Percentiles rank a stretch among this genome's conserved stretches.
Conservation (phyloP, 495 filamentous ascomycete genomes). For the Aspergillus conjunctus region DNA sequence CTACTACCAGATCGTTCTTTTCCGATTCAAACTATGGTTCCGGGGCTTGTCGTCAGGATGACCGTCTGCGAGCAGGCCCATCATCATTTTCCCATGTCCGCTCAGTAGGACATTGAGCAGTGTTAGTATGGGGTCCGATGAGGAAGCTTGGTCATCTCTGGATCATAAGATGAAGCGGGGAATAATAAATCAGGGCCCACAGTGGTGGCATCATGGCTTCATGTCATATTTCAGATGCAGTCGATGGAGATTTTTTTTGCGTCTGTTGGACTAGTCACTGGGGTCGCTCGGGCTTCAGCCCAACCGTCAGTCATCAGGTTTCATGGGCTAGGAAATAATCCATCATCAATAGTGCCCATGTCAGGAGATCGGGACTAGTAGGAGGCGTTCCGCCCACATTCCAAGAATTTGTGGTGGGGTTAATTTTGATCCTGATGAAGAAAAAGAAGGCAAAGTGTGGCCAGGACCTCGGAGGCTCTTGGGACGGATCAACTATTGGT, state of each 20-base stretch:
- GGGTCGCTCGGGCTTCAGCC: background rate
- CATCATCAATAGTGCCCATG: background rate
- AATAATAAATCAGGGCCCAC: conserved; percentile 1
- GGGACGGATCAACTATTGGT: conserved; percentile 13
- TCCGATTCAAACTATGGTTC: background rate
- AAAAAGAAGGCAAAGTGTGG: conserved; percentile 4
- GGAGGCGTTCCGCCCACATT: background rate
- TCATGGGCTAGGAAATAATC: background rate
- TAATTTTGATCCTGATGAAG: conserved; percentile 10
- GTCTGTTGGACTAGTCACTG: background rate
- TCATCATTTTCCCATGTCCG: background rate
- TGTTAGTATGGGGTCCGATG: background rate
- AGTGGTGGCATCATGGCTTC: conserved; percentile 6
- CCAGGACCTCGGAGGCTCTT: conserved; percentile 9
- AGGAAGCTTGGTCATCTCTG: background rate
- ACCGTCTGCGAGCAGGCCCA: background rate
- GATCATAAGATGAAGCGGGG: conserved; percentile 13
- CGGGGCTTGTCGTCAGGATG: background rate
- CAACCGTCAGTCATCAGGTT: background rate
- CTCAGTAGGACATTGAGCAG: background rate
- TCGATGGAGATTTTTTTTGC: background rate
- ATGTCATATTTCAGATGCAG: background rate
- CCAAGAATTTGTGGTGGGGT: conserved; percentile 15
- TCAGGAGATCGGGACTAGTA: conserved; percentile 8
- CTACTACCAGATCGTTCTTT: conserved; percentile 5